phyloP scores from a whole-genome alignment of 2,329 filamentous ascomycete species.

The Colletotrichum abscissum region DNA sequence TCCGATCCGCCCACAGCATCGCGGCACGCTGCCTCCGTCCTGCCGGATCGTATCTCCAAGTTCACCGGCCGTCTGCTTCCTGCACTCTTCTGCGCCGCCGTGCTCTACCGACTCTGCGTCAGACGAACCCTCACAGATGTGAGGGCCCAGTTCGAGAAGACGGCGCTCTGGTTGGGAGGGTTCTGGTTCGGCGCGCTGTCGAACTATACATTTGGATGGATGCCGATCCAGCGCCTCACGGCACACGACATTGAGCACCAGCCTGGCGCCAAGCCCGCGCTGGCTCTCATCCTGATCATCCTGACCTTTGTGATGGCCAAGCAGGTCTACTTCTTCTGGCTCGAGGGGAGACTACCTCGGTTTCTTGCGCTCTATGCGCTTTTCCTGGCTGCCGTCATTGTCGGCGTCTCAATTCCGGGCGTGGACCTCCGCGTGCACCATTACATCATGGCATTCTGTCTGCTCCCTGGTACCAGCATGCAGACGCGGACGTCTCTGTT shows the following conservation, averaged over 20 bases:
- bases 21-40: slow-evolving; percentile 74
- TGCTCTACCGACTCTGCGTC: slow-evolving; percentile 86
- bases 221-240: slow-evolving; percentile 91
- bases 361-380: slow-evolving; percentile 85
- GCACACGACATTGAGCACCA: slow-evolving; percentile 89
- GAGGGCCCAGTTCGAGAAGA: slow-evolving; percentile 88
- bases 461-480: slow-evolving; percentile 89
- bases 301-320: slow-evolving; percentile 75
- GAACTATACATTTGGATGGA: slow-evolving; percentile 95
- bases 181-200: slow-evolving; percentile 93
- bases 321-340: slow-evolving; percentile 87
- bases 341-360: slow-evolving; percentile 81
- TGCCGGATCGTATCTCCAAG: slow-evolving; percentile 47
- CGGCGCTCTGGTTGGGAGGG: slow-evolving; percentile 86
- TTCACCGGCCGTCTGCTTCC: slow-evolving; percentile 79
- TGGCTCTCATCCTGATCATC: slow-evolving; percentile 80
- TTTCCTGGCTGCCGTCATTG: slow-evolving; percentile 72
- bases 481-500: slow-evolving; percentile 86
- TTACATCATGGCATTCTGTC: slow-evolving; percentile 87
- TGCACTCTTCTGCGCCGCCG: slow-evolving; percentile 86
- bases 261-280: slow-evolving; percentile 85
- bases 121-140: slow-evolving; percentile 77
- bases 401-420: slow-evolving; percentile 78
- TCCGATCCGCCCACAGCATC: slow-evolving; percentile 79
- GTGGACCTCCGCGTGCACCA: slow-evolving; percentile 92